A percentile compares a stretch with the other conserved stretches of the same genome.
These are phyloP conservation scores for Pleurotus djamor DNA, from an alignment of 768 basidiomycete genomes.

Conservation along the genomic window DNA sequence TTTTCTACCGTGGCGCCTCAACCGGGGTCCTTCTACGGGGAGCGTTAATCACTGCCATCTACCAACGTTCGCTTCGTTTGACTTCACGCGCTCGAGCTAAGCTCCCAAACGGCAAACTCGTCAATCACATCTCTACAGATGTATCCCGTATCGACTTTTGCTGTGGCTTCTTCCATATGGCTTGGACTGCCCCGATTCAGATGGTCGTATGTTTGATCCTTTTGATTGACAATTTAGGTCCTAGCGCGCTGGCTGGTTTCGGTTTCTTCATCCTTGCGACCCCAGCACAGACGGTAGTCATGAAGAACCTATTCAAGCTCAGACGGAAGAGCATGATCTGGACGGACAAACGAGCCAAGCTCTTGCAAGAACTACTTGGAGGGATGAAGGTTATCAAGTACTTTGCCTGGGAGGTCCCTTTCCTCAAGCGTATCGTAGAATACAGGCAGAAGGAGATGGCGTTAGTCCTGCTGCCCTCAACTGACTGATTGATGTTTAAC, in stretches of 20 bases:
- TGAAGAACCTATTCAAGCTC: conserved; percentile 70
- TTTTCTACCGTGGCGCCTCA: conserved; percentile 74
- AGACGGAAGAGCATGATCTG: conserved; percentile 78
- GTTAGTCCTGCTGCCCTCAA: conserved; percentile 29
- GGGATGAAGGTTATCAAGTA: conserved; percentile 94
- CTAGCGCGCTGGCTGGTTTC: conserved; percentile 53
- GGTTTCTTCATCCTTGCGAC: conserved; percentile 65
- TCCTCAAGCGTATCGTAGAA: conserved; percentile 67
- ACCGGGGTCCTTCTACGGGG: conserved; percentile 81
- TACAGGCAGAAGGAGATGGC: conserved; percentile 72
- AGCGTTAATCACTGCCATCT: conserved; percentile 87
- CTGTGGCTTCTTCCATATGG: conserved; percentile 77
- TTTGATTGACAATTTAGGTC: conserved; percentile 72
- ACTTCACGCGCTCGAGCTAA: conserved; percentile 77
- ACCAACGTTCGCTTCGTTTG: conserved; percentile 71
- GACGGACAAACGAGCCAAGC: conserved; percentile 89
- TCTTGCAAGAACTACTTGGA: conserved; percentile 85
- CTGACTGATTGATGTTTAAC: neutral
- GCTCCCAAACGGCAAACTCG: conserved; percentile 84
- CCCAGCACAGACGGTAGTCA: conserved; percentile 69
- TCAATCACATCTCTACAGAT: conserved; percentile 93
- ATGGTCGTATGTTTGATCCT: conserved; percentile 75
- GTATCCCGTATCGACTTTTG: conserved; percentile 91
- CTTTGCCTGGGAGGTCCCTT: conserved; percentile 87
- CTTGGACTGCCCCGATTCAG: conserved; percentile 77